Evolutionary conservation across 1,139 yeast genomes (phyloP).

Genomic region (Debaryomyces udenii): DNA sequence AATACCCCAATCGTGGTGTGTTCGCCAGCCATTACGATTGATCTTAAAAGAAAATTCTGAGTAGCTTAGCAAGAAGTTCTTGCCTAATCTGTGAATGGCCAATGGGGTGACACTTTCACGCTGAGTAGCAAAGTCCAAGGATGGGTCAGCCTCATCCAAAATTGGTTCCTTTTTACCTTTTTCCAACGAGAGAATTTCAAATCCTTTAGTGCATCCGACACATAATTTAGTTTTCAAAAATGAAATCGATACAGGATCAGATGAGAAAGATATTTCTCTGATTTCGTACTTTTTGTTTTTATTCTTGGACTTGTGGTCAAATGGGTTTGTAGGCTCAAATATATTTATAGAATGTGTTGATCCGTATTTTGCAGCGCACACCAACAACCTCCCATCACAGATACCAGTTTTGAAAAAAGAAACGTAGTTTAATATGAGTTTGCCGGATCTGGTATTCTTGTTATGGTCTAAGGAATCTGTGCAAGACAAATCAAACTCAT

Average conservation of each 20-base stretch:
- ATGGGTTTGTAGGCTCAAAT: constrained; percentile 71
- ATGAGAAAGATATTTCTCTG: constrained; percentile 77
- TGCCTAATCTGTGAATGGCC: constrained; percentile 86
- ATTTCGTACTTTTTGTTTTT: constrained; percentile 70
- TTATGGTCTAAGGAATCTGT: constrained; percentile 69
- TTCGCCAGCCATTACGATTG: constrained; percentile 94
- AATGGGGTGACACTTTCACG: constrained; percentile 82
- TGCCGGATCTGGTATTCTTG: constrained; percentile 75
- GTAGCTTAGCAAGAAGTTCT: constrained; percentile 83
- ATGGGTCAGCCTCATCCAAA: constrained; percentile 94
- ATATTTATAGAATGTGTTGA: constrained; percentile 78
- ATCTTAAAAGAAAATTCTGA: constrained; percentile 94
- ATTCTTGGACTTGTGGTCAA: constrained; percentile 59
- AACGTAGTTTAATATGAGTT: constrained; percentile 80
- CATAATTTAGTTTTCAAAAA: constrained; percentile 86
- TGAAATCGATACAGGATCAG: constrained; percentile 91
- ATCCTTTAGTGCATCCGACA: constrained; percentile 95
- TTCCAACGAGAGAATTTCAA: constrained; percentile 88
- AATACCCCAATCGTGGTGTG: constrained; percentile 90
- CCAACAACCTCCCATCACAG: constrained; percentile 83
- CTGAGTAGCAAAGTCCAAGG: constrained; percentile 91
- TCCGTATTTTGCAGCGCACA: constrained; percentile 85
- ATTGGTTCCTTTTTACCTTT: constrained; percentile 74
- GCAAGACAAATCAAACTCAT: constrained; percentile 75
- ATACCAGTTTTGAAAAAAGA: constrained; percentile 91